Percentiles rank a stretch among this genome's conserved stretches.
Evolutionary conservation across 495 filamentous ascomycete genomes (phyloP).

Genomic region (Articulospora tetracladia): DNA sequence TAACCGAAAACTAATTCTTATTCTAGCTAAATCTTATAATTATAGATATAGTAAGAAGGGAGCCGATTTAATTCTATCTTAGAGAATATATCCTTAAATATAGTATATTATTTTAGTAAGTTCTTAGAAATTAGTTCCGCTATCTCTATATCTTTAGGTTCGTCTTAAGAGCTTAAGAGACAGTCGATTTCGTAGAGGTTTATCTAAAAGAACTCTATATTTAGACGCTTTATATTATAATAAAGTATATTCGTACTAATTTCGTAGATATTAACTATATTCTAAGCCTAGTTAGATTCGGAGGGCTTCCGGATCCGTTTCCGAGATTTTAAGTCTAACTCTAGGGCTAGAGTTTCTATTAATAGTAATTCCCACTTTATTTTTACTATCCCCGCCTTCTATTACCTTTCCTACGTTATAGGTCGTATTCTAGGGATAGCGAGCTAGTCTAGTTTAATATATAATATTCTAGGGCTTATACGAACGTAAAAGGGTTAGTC

Average conservation of each 20-base stretch:
- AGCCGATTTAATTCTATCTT: constrained; percentile 1
- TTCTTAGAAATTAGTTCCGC: neutral
- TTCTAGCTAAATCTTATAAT: constrained; percentile 4
- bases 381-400: too few species aligned
- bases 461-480: too few species aligned
- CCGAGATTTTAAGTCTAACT: too few species aligned
- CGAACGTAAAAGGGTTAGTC: neutral
- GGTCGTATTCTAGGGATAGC: too few species aligned
- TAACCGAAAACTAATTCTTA: neutral
- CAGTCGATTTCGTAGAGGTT: neutral
- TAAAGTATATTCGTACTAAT: neutral
- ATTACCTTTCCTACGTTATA: too few species aligned
- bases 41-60: neutral
- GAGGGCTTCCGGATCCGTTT: too few species aligned
- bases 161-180: neutral
- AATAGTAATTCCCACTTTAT: too few species aligned
- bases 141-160: neutral
- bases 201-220: neutral
- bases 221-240: neutral
- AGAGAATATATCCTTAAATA: neutral
- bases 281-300: too few species aligned
- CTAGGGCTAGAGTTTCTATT: too few species aligned
- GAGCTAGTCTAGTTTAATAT: too few species aligned
- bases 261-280: too few species aligned
- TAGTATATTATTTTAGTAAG: neutral